Percentiles rank a stretch among this genome's conserved stretches.
Evolutionary conservation across 768 basidiomycete genomes (phyloP).

Genomic region (Cystobasidium tubakii): DNA sequence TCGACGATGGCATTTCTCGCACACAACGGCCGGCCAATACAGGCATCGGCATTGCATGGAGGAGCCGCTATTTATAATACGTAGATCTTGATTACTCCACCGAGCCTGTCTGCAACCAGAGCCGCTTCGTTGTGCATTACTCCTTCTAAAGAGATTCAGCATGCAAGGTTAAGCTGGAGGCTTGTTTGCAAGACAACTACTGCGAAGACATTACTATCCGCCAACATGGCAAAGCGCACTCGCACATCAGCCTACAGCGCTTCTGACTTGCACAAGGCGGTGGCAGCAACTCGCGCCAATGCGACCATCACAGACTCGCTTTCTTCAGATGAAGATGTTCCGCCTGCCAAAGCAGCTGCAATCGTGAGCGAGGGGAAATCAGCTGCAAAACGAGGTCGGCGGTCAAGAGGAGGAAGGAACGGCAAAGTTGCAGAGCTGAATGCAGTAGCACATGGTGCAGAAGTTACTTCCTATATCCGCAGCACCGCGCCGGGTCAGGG

Average conservation of each 20-base stretch:
- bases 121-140: too few species aligned
- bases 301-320: background rate
- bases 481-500: background rate
- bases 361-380: background rate
- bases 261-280: background rate
- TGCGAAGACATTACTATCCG: background rate
- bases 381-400: background rate
- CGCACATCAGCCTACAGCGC: conserved; percentile 1
- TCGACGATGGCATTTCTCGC: too few species aligned
- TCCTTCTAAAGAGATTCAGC: too few species aligned
- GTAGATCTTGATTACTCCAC: too few species aligned
- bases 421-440: background rate
- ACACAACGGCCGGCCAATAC: too few species aligned
- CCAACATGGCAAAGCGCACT: background rate
- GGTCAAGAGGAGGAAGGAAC: background rate
- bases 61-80: too few species aligned
- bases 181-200: background rate
- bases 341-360: background rate
- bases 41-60: too few species aligned
- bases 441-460: background rate
- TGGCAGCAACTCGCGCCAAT: background rate
- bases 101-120: too few species aligned
- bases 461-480: background rate
- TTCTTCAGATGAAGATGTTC: background rate
- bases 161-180: too few species aligned